Evolutionary conservation across 2,329 filamentous ascomycete species (phyloP).

Genomic region (Xylariales sp.): DNA sequence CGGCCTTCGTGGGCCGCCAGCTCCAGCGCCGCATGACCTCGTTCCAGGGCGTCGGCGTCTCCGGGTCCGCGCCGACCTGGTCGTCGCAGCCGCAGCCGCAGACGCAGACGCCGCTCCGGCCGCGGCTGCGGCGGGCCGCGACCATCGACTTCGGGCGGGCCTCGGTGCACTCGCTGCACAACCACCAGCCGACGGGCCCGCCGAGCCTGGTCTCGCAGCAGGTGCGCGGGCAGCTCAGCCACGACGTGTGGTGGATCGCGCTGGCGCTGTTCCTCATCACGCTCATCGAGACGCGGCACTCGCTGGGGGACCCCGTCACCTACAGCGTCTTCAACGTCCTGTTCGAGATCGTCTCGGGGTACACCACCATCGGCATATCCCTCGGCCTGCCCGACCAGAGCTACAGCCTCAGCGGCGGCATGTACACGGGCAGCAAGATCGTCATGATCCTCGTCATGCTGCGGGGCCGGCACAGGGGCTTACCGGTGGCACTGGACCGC

Average conservation of each 20-base stretch:
- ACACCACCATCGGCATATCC: slow-evolving; percentile 56
- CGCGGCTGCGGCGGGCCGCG: slow-evolving; percentile 11
- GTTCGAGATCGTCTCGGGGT: slow-evolving; percentile 52
- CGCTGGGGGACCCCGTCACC: slow-evolving; percentile 43
- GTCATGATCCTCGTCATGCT: slow-evolving; percentile 5
- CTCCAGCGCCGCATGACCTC: slow-evolving; percentile 14
- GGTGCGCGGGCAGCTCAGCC: slow-evolving; percentile 55
- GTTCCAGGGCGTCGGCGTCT: slow-evolving; percentile 17
- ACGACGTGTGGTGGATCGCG: slow-evolving; percentile 62
- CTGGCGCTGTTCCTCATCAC: slow-evolving; percentile 56
- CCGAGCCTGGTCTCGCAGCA: slow-evolving; percentile 48
- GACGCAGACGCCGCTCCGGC: too few species aligned
- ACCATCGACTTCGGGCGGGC: slow-evolving; percentile 7
- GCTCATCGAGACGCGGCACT: slow-evolving; percentile 53
- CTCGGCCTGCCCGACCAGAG: slow-evolving; percentile 46
- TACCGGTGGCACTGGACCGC: slow-evolving; percentile 3
- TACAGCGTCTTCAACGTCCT: slow-evolving; percentile 56
- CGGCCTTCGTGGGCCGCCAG: slow-evolving; percentile 8
- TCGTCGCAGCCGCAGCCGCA: slow-evolving; percentile 6
- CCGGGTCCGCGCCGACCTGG: neutral
- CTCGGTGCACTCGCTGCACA: slow-evolving; percentile 4
- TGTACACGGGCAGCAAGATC: slow-evolving; percentile 39
- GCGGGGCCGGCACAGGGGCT: slow-evolving; percentile 4
- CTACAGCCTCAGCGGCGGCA: slow-evolving; percentile 52
- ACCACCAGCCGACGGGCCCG: neutral